Evolutionary conservation across 306 rosid genomes (phyloP).

Genomic region (Betula pendula): DNA sequence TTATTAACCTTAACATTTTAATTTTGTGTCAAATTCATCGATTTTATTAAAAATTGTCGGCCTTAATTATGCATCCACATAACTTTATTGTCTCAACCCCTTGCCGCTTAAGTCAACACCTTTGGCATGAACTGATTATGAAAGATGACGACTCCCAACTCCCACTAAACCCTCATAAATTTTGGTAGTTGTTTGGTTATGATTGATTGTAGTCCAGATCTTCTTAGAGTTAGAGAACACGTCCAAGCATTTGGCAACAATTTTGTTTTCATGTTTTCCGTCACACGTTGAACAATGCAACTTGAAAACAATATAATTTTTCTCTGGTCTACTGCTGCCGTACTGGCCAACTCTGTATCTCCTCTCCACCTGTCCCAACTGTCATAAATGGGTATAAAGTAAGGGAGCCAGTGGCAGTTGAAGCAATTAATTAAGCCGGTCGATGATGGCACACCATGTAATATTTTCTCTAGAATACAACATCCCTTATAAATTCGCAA

Average conservation of each 20-base stretch:
- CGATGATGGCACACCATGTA: slow-evolving; percentile 15
- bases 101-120: background rate
- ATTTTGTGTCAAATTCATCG: too few relatives aligned
- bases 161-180: slow-evolving; percentile 40
- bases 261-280: background rate
- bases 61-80: background rate
- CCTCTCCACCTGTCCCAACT: slow-evolving; percentile 35
- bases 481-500: slow-evolving; percentile 35
- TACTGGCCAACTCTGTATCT: background rate
- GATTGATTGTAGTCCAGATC: slow-evolving; percentile 1
- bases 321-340: too few relatives aligned
- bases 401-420: slow-evolving; percentile 55
- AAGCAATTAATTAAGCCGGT: slow-evolving; percentile 27
- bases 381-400: slow-evolving; percentile 23
- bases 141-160: slow-evolving; percentile 30
- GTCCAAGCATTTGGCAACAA: background rate
- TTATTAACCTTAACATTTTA: too few relatives aligned
- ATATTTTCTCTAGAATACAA: slow-evolving; percentile 10
- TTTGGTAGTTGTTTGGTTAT: slow-evolving; percentile 44
- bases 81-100: background rate
- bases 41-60: too few relatives aligned
- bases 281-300: background rate
- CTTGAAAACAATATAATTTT: too few relatives aligned
- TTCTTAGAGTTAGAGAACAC: background rate
- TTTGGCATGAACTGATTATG: background rate